phyloP scores from a whole-genome alignment of 1,139 yeast genomes.

The Ashbya aceris region DNA sequence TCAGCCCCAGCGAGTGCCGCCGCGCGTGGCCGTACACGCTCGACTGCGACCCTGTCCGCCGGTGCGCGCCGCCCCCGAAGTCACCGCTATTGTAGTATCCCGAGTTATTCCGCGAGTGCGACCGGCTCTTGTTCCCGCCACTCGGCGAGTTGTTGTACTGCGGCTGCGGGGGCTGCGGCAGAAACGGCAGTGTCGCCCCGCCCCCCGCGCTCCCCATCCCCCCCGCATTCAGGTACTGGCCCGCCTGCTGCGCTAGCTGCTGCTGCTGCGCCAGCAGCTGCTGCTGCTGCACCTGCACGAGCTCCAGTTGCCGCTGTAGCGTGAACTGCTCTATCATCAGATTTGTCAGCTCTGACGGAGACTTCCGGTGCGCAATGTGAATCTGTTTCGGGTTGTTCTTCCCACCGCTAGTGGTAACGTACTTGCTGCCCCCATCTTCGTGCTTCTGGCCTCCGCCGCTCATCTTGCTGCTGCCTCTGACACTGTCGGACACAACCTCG shows the following conservation, averaged over 20 bases:
- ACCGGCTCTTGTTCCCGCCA: slow-evolving; percentile 24
- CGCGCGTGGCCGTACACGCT: slow-evolving; percentile 61
- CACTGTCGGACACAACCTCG: too few relatives aligned
- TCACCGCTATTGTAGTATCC: slow-evolving; percentile 22
- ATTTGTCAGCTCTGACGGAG: slow-evolving; percentile 91
- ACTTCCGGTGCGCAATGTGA: slow-evolving; percentile 89
- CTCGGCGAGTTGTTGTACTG: slow-evolving; percentile 22
- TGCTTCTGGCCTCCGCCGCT: too few relatives aligned
- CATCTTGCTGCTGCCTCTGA: too few relatives aligned
- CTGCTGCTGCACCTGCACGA: slow-evolving; percentile 86
- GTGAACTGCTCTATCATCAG: slow-evolving; percentile 91
- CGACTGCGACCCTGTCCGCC: slow-evolving; percentile 31
- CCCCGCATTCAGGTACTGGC: slow-evolving; percentile 12
- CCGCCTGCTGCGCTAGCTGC: slow-evolving; percentile 33
- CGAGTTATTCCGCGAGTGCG: slow-evolving; percentile 29
- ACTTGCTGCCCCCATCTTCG: slow-evolving; percentile 2
- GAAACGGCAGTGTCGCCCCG: slow-evolving; percentile 7
- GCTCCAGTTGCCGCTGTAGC: slow-evolving; percentile 83
- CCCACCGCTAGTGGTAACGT: slow-evolving; percentile 31
- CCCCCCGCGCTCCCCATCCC: slow-evolving; percentile 1
- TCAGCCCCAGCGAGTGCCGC: slow-evolving; percentile 85
- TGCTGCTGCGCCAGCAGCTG: slow-evolving; percentile 67
- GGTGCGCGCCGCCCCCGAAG: slow-evolving; percentile 25
- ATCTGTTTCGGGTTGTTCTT: slow-evolving; percentile 41
- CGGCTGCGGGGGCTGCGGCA: slow-evolving; percentile 24